phyloP scores from a whole-genome alignment of 768 basidiomycete species.

The Mycena floridula region DNA sequence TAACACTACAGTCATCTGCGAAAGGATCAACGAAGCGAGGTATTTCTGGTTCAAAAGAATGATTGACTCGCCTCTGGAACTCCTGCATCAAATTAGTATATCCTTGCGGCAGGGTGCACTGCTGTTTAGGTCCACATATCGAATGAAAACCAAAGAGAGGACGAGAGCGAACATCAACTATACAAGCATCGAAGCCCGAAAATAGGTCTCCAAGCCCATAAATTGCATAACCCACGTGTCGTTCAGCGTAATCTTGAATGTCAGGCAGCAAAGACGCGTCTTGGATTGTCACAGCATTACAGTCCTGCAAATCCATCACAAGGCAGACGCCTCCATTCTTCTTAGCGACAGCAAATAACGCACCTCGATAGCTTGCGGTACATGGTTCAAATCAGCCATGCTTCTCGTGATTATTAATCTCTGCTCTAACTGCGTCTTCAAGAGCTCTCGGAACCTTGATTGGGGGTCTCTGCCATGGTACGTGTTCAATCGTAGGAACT shows the following conservation, averaged over 20 bases:
- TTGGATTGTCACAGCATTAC: constrained; percentile 26
- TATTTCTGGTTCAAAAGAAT: constrained; percentile 7
- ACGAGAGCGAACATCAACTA: constrained; percentile 15
- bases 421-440: constrained; percentile 11
- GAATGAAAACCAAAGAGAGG: constrained; percentile 28
- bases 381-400: constrained; percentile 18
- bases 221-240: constrained; percentile 14
- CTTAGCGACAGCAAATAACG: constrained; percentile 20
- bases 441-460: constrained; percentile 21
- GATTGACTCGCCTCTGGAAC: constrained; percentile 19
- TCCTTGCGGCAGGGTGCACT: constrained; percentile 23
- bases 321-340: constrained; percentile 21
- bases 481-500: constrained; percentile 25
- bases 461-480: constrained; percentile 22
- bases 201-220: constrained; percentile 22
- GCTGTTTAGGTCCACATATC: constrained; percentile 14
- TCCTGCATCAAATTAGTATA: constrained; percentile 27
- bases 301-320: constrained; percentile 23
- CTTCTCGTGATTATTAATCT: constrained; percentile 13
- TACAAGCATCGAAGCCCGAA: constrained; percentile 25
- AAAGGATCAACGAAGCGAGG: constrained; percentile 6
- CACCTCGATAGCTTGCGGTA: constrained; percentile 14
- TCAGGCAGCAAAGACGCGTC: constrained; percentile 18
- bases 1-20: constrained; percentile 16
- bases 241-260: constrained; percentile 19